Percentiles rank a stretch among this genome's conserved stretches.
Conservation (phyloP, 305 asterid genomes). For the Fraxinus sp. region DNA sequence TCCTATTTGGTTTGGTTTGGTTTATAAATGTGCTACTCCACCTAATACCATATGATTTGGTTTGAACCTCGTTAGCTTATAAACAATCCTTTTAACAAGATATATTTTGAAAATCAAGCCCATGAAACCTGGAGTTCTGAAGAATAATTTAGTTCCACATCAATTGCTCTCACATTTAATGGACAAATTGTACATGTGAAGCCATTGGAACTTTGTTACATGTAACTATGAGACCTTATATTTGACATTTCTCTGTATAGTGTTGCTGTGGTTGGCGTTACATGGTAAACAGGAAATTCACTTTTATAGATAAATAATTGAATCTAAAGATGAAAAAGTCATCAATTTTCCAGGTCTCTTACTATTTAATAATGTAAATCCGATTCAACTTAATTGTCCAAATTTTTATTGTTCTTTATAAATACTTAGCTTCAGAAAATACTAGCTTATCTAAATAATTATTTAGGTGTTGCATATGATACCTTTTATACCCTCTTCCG, state of each 20-base stretch:
- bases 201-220: neutral
- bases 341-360: neutral
- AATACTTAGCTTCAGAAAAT: neutral
- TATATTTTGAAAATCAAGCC: neutral
- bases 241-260: neutral
- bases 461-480: neutral
- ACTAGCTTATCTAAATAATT: neutral
- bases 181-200: neutral
- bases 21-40: neutral
- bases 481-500: conserved; percentile 6
- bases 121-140: neutral
- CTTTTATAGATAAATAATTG: neutral
- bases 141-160: conserved; percentile 5
- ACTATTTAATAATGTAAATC: neutral
- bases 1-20: neutral
- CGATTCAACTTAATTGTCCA: neutral
- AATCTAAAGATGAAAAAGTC: neutral
- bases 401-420: neutral
- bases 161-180: conserved; percentile 16
- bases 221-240: neutral
- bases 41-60: neutral
- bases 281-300: neutral
- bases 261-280: neutral
- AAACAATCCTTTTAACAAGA: neutral
- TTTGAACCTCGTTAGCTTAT: neutral